These are phyloP conservation scores for Peronospora farinosa DNA, from an alignment of 352 stramenopile genomes.

Conservation along the genomic window DNA sequence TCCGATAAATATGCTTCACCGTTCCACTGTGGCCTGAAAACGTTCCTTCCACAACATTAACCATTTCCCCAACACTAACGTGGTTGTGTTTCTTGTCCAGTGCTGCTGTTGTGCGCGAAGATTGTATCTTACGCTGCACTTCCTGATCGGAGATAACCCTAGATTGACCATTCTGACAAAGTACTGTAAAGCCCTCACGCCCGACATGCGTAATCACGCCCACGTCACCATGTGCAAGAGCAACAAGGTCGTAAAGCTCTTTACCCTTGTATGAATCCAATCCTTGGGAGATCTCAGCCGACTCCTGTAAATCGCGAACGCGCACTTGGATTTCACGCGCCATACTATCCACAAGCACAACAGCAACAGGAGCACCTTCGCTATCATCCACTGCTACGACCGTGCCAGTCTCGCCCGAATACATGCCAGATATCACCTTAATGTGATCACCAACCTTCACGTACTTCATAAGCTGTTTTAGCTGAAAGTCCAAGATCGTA, in stretches of 20 bases:
- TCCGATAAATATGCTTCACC: conserved; percentile 88
- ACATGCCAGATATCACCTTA: conserved; percentile 86
- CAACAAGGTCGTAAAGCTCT: conserved; percentile 86
- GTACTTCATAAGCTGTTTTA: conserved; percentile 88
- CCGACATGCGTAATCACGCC: conserved; percentile 89
- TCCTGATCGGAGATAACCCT: conserved; percentile 84
- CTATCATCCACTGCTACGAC: conserved; percentile 85
- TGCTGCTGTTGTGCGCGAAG: conserved; percentile 67
- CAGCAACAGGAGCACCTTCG: conserved; percentile 75
- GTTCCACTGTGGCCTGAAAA: conserved; percentile 82
- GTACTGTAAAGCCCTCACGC: conserved; percentile 79
- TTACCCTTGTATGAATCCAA: conserved; percentile 88
- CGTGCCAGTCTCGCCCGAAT: conserved; percentile 85
- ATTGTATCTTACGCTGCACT: conserved; percentile 85
- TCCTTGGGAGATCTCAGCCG: conserved; percentile 82
- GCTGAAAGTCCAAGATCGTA: conserved; percentile 85
- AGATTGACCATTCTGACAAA: conserved; percentile 81
- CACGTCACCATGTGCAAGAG: conserved; percentile 79
- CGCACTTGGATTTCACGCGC: conserved; percentile 88
- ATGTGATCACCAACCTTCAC: conserved; percentile 90
- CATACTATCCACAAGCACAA: conserved; percentile 87
- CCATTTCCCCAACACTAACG: conserved; percentile 85
- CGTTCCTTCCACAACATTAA: conserved; percentile 82
- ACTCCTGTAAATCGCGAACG: conserved; percentile 86
- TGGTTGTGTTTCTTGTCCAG: conserved; percentile 88